Base-by-base conservation (phyloP, 140 eudicot species). In the Bidens hawaiensis region DNA sequence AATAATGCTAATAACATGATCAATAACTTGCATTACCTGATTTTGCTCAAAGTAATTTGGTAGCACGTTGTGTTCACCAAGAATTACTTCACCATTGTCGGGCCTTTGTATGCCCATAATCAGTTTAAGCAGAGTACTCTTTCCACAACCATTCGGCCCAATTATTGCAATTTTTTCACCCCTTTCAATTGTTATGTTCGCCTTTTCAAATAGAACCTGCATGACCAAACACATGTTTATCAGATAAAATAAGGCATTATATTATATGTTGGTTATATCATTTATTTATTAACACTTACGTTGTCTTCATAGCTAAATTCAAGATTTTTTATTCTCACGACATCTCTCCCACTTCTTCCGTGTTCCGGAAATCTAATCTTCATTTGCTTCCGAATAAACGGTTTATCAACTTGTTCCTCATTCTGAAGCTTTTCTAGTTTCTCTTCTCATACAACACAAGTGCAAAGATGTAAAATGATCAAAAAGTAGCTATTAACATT, bases 11-110 rank as follows among this genome's bases (percentile, higher is more conserved):
- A n/a, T n/a, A n/a, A n/a, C n/a, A n/a, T n/a, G n/a, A n/a, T 15
- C 45, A 11, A 38, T 38, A 38, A 40, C 34, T 19, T 3, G 19
- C 14, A 10, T 38, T n/a, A 81, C 99, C 99, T 93, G 96, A 83
- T 93, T 93, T 81, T 93, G 99, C 85, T 88, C 99, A 45, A 93
- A 93, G 65, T 93, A 93, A 70, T 93, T 93, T 47, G 99, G 99
- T n/a, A 93, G 72, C 27, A 93, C 96, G 41, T 93, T 93, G 69
- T 93, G 93, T 46, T 93, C 93, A 33, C 99, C 99, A 65, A 93
- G 89, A 59, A 82, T 38, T 28, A 88, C 82, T 82, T 88, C 96
- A 31, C 99, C 99, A 3, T 42, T 51, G 17, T 59, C 62, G 4
- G 96, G 93, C 62, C 76, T 71, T 66, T 69, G 78, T 71, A 85